Percentiles rank a stretch among this genome's conserved stretches.
Evolutionary conservation across 2,329 filamentous ascomycete species (phyloP).

Genomic region (Chrysosporium queenslandicum): DNA sequence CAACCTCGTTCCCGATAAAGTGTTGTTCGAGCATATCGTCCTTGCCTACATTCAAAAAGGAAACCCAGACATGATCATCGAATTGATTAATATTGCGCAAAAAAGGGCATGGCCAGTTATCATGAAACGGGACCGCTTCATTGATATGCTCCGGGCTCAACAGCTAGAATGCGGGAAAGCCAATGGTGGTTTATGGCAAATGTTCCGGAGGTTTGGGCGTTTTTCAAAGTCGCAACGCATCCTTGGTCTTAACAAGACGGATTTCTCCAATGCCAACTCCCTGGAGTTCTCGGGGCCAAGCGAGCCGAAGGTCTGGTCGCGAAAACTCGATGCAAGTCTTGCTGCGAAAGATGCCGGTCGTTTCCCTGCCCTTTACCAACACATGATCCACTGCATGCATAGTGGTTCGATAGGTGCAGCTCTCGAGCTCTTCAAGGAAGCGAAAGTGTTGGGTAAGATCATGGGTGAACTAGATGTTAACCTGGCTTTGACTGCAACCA

Average conservation of each 20-base stretch:
- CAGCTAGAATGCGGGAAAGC: conserved; percentile 28
- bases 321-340: conserved; percentile 24
- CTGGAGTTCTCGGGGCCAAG: conserved; percentile 22
- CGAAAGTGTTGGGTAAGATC: conserved; percentile 23
- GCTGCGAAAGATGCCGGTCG: conserved; percentile 24
- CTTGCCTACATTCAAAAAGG: conserved; percentile 35
- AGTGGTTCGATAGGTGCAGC: conserved; percentile 28
- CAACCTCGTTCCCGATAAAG: conserved; percentile 29
- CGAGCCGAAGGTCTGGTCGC: conserved; percentile 23
- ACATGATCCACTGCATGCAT: conserved; percentile 33
- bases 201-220: conserved; percentile 31
- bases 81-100: conserved; percentile 26
- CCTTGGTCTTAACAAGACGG: conserved; percentile 28
- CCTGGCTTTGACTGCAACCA: conserved; percentile 29
- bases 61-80: conserved; percentile 24
- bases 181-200: conserved; percentile 33
- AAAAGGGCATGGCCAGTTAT: conserved; percentile 28
- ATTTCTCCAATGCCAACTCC: conserved; percentile 22
- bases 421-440: conserved; percentile 25
- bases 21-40: conserved; percentile 34
- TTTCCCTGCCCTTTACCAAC: conserved; percentile 28
- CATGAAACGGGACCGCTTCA: conserved; percentile 25
- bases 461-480: conserved; percentile 30
- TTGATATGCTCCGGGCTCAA: conserved; percentile 28
- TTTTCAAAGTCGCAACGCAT: conserved; percentile 29